Base-by-base conservation (phyloP, 202 grass and related monocot species). In the Alloteropsis angusta region DNA sequence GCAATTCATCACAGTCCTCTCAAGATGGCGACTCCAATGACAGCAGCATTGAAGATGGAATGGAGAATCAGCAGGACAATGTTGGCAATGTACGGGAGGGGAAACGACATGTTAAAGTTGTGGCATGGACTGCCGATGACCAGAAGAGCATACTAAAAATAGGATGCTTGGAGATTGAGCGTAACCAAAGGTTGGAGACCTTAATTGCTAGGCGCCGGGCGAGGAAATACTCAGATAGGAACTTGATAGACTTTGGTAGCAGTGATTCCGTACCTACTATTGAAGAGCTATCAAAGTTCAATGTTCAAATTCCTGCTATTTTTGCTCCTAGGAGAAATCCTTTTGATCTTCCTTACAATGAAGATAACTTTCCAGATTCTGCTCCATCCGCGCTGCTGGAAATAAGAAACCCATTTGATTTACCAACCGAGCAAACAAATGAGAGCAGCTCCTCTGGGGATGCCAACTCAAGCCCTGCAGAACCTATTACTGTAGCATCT, bases 61-160 rank as follows among this genome's bases (percentile, higher is more conserved):
- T 19, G 45, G 75, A 85, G 26, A 89, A 89, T 42, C 76, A 78
- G 65, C 84, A 92, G 16, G 57, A 71, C 22, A 85, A 80, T 23
- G 78, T 72, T 59, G 78, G 56, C 15, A 83, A 83, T 1, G 17
- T 53, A 43, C 22, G 16, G 16, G 71, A 65, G 34, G 47, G 84
- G 53, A 87, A 85, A 79, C 44, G 64, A 26, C 69, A 82, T 58
- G 71, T 17, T 49, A 92, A 85, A 84, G 65, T 78, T 58, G 74
- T 94, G 13, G 72, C 87, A 76, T 97, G 94, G 91, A 92, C 91
- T 16, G 83, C 87, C n/a, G 94, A 97, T 77, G 91, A 92, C 77
- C 89, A 93, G 56, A 97, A 86, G 60, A 92, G 84, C 65, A 81
- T 88, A 25, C 72, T 92, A 62, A 82, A 91, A 42, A 88, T 97